These are phyloP conservation scores for Talaromyces rugulosus DNA, from an alignment of 2,329 filamentous ascomycete species.

Conservation along the genomic window DNA sequence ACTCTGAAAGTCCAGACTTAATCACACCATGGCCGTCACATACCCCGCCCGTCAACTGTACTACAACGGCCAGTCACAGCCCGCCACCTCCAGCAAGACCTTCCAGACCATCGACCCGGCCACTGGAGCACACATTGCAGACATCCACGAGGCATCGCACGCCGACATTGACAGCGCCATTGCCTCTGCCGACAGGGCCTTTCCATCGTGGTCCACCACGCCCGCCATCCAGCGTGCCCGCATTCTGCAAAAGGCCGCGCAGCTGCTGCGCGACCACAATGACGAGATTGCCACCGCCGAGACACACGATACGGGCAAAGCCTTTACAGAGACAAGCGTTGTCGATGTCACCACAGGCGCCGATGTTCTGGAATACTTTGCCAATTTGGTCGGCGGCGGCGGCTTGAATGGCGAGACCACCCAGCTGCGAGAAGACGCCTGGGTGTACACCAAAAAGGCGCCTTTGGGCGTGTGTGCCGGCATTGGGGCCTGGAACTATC, in stretches of 20 bases:
- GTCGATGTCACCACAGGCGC: constrained; percentile 80
- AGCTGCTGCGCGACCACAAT: constrained; percentile 69
- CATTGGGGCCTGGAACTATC: constrained; percentile 90
- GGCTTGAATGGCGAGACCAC: constrained; percentile 77
- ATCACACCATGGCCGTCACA: constrained; percentile 20
- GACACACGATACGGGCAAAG: constrained; percentile 82
- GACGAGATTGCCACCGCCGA: constrained; percentile 75
- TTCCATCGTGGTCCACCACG: constrained; percentile 71
- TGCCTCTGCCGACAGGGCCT: constrained; percentile 65
- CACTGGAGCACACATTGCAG: constrained; percentile 63
- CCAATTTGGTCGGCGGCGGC: constrained; percentile 70
- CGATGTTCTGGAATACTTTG: constrained; percentile 83
- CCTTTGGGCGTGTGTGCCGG: constrained; percentile 78
- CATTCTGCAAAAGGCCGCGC: constrained; percentile 72
- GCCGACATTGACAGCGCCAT: constrained; percentile 69
- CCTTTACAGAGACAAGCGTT: constrained; percentile 76
- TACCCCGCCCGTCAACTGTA: constrained; percentile 62
- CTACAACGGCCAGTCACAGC: constrained; percentile 67
- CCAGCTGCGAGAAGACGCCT: constrained; percentile 68
- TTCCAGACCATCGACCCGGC: constrained; percentile 74
- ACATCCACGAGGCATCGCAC: constrained; percentile 65
- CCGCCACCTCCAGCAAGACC: constrained; percentile 54
- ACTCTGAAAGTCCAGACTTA: neutral
- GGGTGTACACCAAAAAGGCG: constrained; percentile 78
- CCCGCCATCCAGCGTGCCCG: constrained; percentile 70